phyloP scores from a whole-genome alignment of 805 yeast species.

The Metschnikowia continentalis region DNA sequence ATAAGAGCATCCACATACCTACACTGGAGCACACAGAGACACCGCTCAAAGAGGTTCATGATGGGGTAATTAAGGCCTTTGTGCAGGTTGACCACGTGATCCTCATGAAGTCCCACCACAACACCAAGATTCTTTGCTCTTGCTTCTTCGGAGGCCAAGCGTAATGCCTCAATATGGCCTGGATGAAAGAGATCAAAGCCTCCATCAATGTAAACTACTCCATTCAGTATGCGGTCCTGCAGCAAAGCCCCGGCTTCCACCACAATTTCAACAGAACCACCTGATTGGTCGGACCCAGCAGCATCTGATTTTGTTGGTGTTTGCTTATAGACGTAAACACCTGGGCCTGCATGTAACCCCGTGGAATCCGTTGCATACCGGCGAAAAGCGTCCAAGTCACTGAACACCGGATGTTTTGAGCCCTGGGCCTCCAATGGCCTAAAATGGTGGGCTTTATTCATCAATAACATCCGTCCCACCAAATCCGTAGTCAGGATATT shows the following conservation, averaged over 20 bases:
- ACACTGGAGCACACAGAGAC: slow-evolving; percentile 86
- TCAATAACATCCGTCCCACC: slow-evolving; percentile 78
- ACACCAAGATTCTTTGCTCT: slow-evolving; percentile 40
- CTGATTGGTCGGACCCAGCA: no score
- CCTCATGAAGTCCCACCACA: slow-evolving; percentile 67
- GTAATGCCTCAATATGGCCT: slow-evolving; percentile 79
- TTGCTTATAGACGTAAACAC: slow-evolving; percentile 39
- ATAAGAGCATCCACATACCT: slow-evolving; percentile 76
- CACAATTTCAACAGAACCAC: slow-evolving; percentile 21
- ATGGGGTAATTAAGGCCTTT: slow-evolving; percentile 71
- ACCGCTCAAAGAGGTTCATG: slow-evolving; percentile 83
- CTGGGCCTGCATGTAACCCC: slow-evolving; percentile 56
- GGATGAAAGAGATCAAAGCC: slow-evolving; percentile 91
- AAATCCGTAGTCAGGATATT: slow-evolving; percentile 93
- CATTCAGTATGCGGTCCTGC: slow-evolving; percentile 14
- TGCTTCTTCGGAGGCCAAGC: slow-evolving; percentile 41
- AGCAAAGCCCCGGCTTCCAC: slow-evolving; percentile 30
- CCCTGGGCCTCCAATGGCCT: slow-evolving; percentile 23
- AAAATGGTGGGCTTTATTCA: slow-evolving; percentile 56
- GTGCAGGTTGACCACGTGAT: slow-evolving; percentile 47
- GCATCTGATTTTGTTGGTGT: no score
- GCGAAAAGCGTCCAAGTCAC: slow-evolving; percentile 35
- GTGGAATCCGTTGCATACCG: slow-evolving; percentile 60
- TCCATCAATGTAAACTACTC: slow-evolving; percentile 63
- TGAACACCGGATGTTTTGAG: slow-evolving; percentile 27